Evolutionary conservation across 2,329 filamentous ascomycete species (phyloP).

Genomic region (Whalleya microplaca): DNA sequence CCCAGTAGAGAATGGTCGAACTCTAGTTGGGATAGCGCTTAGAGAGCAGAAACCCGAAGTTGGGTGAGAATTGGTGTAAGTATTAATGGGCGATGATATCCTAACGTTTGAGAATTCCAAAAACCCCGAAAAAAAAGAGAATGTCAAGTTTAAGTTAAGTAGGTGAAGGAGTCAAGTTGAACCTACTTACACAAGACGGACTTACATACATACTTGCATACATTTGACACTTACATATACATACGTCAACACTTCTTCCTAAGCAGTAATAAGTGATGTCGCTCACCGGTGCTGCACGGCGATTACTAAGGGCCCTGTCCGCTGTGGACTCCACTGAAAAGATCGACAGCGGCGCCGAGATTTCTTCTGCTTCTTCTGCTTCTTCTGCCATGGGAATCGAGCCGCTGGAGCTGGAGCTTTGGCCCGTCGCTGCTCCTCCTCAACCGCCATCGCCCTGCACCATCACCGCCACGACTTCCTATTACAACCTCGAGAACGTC

Average conservation of each 20-base stretch:
- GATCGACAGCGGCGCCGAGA: slow-evolving; percentile 20
- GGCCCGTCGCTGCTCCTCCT: slow-evolving; percentile 4
- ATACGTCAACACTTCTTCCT: not conserved
- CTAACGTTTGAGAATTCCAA: not conserved
- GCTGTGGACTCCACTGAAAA: slow-evolving; percentile 19
- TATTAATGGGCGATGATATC: not conserved
- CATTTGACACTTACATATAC: not conserved
- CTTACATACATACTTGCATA: no score
- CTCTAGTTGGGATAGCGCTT: no score
- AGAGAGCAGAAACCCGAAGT: no score
- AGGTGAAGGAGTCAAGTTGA: not conserved
- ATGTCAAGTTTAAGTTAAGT: not conserved
- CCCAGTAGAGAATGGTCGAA: no score
- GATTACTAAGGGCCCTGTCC: slow-evolving; percentile 42
- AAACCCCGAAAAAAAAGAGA: not conserved
- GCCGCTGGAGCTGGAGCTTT: slow-evolving; percentile 21
- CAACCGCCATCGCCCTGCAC: not conserved
- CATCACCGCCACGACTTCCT: no score
- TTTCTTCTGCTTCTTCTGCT: no score
- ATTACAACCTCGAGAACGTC: not conserved
- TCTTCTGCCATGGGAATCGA: no score
- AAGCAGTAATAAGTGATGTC: slow-evolving; percentile 18
- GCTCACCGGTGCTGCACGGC: slow-evolving; percentile 25
- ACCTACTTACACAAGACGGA: no score
- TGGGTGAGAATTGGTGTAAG: no score